phyloP scores from a whole-genome alignment of 495 filamentous ascomycete species.

The Parathielavia appendiculata region DNA sequence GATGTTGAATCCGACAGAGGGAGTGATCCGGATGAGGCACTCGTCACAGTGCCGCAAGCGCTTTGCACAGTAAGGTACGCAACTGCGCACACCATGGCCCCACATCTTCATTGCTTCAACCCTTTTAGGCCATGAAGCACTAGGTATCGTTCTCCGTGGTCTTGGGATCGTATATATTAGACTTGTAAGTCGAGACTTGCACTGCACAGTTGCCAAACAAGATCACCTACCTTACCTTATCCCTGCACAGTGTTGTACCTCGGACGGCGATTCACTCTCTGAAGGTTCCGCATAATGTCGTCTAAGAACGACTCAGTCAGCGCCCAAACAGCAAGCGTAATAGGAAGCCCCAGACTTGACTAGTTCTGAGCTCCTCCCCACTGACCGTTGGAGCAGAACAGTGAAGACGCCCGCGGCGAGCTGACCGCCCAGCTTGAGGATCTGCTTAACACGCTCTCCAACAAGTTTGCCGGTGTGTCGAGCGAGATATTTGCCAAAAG shows the following conservation, averaged over 20 bases:
- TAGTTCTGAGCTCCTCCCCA: background rate
- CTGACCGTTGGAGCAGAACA: constrained; percentile 22
- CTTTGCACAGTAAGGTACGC: constrained; percentile 12
- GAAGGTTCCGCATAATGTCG: constrained; percentile 22
- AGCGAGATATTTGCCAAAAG: constrained; percentile 84
- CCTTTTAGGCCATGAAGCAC: too few species aligned
- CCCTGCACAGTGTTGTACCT: background rate
- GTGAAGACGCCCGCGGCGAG: constrained; percentile 48
- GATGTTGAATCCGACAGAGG: too few species aligned
- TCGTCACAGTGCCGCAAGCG: background rate
- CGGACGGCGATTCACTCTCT: background rate
- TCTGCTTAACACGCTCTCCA: constrained; percentile 72
- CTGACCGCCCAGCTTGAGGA: constrained; percentile 77
- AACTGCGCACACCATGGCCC: background rate
- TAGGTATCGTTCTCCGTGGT: too few species aligned
- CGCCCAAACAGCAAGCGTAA: constrained; percentile 33
- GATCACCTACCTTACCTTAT: too few species aligned
- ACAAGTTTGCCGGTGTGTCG: constrained; percentile 76
- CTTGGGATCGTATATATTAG: too few species aligned
- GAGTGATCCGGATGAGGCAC: background rate
- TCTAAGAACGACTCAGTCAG: constrained; percentile 28
- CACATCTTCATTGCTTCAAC: background rate
- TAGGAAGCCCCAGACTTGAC: constrained; percentile 7
- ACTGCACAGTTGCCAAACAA: too few species aligned
- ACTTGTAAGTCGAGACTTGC: too few species aligned